A percentile compares a stretch with the other conserved stretches of the same genome.
Conservation (phyloP, 768 basidiomycete species). For the Termitomyces bulborhizus region DNA sequence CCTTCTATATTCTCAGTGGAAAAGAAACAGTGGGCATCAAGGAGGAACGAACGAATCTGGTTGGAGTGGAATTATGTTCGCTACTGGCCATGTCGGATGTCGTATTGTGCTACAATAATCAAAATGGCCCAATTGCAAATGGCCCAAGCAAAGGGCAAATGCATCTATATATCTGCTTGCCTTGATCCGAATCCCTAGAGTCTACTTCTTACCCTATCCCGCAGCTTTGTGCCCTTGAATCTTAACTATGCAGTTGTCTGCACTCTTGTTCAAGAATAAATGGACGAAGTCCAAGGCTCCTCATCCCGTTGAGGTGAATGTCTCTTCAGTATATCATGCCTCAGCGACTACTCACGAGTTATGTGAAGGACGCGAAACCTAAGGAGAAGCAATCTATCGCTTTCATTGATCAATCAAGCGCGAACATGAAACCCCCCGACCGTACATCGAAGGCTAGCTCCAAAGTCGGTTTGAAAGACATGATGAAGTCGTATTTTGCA, state of each 20-base stretch:
- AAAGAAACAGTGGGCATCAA: not conserved
- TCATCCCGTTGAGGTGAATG: not conserved
- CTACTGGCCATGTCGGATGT: not conserved
- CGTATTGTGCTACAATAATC: not conserved
- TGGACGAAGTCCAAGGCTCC: not conserved
- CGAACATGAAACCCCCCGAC: not conserved
- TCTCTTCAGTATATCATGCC: not conserved
- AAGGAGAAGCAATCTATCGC: not conserved
- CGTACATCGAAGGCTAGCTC: not conserved
- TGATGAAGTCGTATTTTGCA: not conserved
- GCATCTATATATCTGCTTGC: not conserved
- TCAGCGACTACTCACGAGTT: not conserved
- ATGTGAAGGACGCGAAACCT: not conserved
- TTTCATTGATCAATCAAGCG: not conserved
- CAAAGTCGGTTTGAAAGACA: not conserved
- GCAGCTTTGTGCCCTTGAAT: not conserved
- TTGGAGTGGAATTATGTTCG: no score
- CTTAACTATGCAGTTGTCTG: not conserved
- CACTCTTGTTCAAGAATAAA: not conserved
- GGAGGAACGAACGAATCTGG: not conserved
- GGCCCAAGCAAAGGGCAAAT: not conserved
- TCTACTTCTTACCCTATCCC: not conserved
- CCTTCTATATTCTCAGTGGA: no score
- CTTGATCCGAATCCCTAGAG: not conserved
- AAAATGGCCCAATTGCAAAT: not conserved